Evolutionary conservation across 768 basidiomycete genomes (phyloP).

Genomic region (Calocybe indica): DNA sequence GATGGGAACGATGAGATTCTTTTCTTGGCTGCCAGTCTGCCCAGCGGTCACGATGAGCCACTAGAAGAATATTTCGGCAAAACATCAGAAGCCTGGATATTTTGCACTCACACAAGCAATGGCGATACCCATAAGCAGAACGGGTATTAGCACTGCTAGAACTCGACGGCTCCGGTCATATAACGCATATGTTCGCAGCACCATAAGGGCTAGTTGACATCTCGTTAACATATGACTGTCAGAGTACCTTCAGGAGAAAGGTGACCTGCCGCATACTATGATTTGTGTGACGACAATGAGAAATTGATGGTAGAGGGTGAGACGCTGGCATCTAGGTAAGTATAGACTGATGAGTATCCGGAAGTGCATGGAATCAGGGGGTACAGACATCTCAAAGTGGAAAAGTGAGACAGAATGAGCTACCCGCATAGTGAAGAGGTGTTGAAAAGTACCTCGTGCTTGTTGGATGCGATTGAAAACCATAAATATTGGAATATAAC

Average conservation of each 20-base stretch:
- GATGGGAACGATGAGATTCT: too few relatives aligned
- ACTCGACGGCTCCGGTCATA: constrained; percentile 27
- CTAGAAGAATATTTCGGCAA: too few relatives aligned
- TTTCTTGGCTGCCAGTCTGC: too few relatives aligned
- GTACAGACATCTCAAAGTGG: too few relatives aligned
- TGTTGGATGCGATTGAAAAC: constrained; percentile 8
- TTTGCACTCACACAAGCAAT: constrained; percentile 21
- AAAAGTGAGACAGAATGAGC: too few relatives aligned
- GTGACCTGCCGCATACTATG: constrained; percentile 28
- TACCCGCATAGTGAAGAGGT: too few relatives aligned
- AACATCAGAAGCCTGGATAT: too few relatives aligned
- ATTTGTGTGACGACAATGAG: constrained; percentile 28
- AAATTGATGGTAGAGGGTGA: constrained; percentile 22
- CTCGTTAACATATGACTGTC: background rate
- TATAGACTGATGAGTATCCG: too few relatives aligned
- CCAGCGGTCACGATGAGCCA: too few relatives aligned
- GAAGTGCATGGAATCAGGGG: too few relatives aligned
- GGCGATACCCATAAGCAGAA: constrained; percentile 15
- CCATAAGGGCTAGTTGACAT: constrained; percentile 18
- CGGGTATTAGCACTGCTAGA: constrained; percentile 18
- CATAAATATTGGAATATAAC: constrained; percentile 25
- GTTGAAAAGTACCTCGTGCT: constrained; percentile 2
- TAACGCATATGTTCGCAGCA: constrained; percentile 38
- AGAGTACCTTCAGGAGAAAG: background rate
- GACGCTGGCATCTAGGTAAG: constrained; percentile 15